Percentiles rank a stretch among this genome's conserved stretches.
Evolutionary conservation across 768 basidiomycete genomes (phyloP).

Genomic region (Russula brevipes): DNA sequence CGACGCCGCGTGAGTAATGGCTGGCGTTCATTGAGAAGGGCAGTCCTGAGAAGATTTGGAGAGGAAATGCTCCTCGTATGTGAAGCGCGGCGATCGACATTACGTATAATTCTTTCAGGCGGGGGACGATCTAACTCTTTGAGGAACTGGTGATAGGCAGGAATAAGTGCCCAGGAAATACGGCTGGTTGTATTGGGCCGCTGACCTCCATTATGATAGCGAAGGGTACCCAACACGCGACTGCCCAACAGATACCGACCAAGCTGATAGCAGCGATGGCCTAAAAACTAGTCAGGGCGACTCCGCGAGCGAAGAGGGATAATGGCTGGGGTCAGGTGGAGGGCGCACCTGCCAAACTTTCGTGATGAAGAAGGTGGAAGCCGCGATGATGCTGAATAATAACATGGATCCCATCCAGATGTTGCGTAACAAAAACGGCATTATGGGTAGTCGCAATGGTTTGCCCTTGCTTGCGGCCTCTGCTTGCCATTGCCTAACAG

Average conservation of each 20-base stretch:
- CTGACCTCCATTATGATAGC: conserved; percentile 95
- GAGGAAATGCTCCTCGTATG: conserved; percentile 53
- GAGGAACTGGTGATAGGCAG: conserved; percentile 17
- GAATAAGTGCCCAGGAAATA: neutral
- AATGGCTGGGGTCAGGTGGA: neutral
- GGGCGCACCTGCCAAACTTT: conserved; percentile 60
- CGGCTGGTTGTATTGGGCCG: neutral
- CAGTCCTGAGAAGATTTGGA: conserved; percentile 36
- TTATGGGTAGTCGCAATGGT: conserved; percentile 72
- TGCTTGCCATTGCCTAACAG: conserved; percentile 76
- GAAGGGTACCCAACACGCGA: conserved; percentile 97
- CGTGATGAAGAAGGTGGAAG: conserved; percentile 81
- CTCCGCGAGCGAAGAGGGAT: neutral
- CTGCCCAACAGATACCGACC: conserved; percentile 93
- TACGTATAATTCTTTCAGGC: neutral
- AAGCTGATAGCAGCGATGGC: conserved; percentile 79
- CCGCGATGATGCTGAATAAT: conserved; percentile 71
- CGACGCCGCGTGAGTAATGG: conserved; percentile 58
- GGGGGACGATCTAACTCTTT: conserved; percentile 20
- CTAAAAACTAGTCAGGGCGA: conserved; percentile 32
- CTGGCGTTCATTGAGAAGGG: conserved; percentile 42
- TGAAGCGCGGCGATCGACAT: conserved; percentile 36
- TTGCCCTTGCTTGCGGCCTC: conserved; percentile 75
- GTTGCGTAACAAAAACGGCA: conserved; percentile 88
- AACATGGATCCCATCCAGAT: conserved; percentile 89